A percentile compares a stretch with the other conserved stretches of the same genome.
phyloP scores from a whole-genome alignment of 2,329 filamentous ascomycete genomes.

The Penicillium brasilianum region DNA sequence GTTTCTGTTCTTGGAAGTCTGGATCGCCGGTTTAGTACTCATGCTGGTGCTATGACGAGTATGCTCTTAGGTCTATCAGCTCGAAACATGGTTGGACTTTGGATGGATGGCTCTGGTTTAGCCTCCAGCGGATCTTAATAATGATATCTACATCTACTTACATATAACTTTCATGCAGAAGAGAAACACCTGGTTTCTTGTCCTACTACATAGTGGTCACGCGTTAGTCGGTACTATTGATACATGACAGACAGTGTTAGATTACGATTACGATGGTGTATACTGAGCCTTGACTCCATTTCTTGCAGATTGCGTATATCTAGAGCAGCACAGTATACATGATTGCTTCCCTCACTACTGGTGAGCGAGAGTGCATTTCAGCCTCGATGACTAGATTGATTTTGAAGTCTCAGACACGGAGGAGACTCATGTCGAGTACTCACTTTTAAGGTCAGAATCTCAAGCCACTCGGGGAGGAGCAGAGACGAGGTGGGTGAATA shows the following conservation, averaged over 20 bases:
- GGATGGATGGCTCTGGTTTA: conserved; percentile 27
- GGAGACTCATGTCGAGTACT: not conserved
- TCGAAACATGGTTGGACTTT: conserved; percentile 17
- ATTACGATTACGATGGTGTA: no score
- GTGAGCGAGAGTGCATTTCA: no score
- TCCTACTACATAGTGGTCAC: no score
- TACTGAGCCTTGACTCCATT: no score
- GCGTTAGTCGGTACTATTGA: no score
- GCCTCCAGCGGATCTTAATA: conserved; percentile 27
- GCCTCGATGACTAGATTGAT: no score
- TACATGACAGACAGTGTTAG: no score
- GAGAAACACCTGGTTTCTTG: not conserved
- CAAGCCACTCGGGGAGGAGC: no score
- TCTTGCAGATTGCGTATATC: no score
- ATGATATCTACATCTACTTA: conserved; percentile 18
- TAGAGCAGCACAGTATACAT: no score
- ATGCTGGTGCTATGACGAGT: conserved; percentile 26
- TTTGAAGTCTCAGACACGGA: not conserved
- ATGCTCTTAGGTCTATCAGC: conserved; percentile 16
- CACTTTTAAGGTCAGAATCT: not conserved
- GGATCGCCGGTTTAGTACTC: conserved; percentile 3
- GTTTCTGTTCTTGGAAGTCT: not conserved
- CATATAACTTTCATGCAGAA: not conserved
- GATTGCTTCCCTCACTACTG: no score
- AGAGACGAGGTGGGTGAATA: no score